Base-by-base conservation (phyloP, 2,329 filamentous ascomycete genomes). In the Phyllosticta paracitricarpa region DNA sequence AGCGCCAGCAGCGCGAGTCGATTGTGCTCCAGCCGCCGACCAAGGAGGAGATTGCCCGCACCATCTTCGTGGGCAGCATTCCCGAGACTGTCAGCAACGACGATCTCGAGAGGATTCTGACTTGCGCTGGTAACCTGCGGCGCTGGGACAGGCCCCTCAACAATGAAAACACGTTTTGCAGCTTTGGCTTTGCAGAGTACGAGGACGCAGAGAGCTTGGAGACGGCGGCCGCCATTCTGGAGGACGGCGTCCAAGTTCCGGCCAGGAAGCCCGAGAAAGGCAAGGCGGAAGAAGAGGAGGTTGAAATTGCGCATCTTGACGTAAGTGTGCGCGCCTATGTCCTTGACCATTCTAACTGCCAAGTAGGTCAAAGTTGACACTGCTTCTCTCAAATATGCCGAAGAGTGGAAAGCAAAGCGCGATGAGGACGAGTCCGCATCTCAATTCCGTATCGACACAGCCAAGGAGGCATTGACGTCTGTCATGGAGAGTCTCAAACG, bases 141-240 rank as follows among this genome's bases (percentile, higher is more conserved):
- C 86, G 91, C 68, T 99, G 92, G 91, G 91, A 92, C 65, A 81
- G 90, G 63, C 87, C 86, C 35, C 84, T 83, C 19, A 85, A 89
- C 72, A 85, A 88, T n/a, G 86, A 91, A 66, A 85, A 89, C 66
- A 94, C 93, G 76, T 86, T 86, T 61, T 87, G 88, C 75, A 88
- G 87, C 65, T 97, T 97, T 78, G 94, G 93, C 14, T 97, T 99
- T 76, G 94, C 93, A 63, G 89, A 97, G 75, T 99, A 89, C 74
- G 93, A 96, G 65, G 92, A 97, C 73, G 85, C 87, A 25, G 89
- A 96, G 73, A 93, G 91, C 66, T 80, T 99, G 66, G 86, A 88
- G 72, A 87, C 87, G 54, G 94, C 93, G 53, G 85, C 92, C 61
- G 91, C 95, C 73, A 84, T 96, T 61, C 83, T 97, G 68, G 85